Evolutionary conservation across 2,329 filamentous ascomycete species (phyloP).

Genomic region (Diaporthe sp.): DNA sequence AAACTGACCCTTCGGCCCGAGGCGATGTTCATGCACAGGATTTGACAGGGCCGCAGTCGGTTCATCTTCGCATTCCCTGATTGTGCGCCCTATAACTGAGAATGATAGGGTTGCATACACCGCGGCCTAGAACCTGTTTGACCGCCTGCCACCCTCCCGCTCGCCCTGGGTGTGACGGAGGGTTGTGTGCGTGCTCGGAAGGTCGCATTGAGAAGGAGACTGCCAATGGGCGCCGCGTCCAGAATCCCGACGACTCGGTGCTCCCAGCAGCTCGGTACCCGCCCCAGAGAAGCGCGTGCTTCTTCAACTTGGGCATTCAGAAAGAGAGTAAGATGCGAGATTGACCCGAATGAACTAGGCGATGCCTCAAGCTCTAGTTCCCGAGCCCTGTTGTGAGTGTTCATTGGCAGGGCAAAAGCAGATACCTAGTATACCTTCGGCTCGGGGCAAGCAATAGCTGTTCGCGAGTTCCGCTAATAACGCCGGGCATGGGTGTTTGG

Average conservation of each 20-base stretch:
- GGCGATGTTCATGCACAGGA: not conserved
- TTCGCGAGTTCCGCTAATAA: constrained; percentile 5
- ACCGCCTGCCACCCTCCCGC: not conserved
- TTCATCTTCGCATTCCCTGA: not conserved
- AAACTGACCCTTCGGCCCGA: not conserved
- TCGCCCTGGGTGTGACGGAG: not conserved
- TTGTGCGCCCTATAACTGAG: not conserved
- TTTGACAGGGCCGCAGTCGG: not conserved
- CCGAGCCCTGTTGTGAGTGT: not conserved
- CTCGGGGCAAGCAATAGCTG: constrained; percentile 24
- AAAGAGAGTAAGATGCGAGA: not conserved
- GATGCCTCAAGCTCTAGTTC: not conserved
- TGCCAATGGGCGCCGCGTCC: constrained; percentile 1
- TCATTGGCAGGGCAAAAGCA: constrained; percentile 22
- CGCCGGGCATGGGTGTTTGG: not conserved
- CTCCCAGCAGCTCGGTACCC: not conserved
- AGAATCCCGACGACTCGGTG: not conserved
- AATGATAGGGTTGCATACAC: constrained; percentile 4
- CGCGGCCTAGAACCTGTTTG: not conserved
- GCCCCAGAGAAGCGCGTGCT: not conserved
- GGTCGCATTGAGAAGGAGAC: constrained; percentile 11
- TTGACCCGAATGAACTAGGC: not conserved
- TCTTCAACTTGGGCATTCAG: not conserved
- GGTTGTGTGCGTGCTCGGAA: not conserved
- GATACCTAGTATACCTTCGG: not conserved